Percentiles rank a stretch among this genome's conserved stretches.
These are phyloP conservation scores for Asterochloris erici DNA, from an alignment of 139 green algal genomes.

Conservation along the genomic window DNA sequence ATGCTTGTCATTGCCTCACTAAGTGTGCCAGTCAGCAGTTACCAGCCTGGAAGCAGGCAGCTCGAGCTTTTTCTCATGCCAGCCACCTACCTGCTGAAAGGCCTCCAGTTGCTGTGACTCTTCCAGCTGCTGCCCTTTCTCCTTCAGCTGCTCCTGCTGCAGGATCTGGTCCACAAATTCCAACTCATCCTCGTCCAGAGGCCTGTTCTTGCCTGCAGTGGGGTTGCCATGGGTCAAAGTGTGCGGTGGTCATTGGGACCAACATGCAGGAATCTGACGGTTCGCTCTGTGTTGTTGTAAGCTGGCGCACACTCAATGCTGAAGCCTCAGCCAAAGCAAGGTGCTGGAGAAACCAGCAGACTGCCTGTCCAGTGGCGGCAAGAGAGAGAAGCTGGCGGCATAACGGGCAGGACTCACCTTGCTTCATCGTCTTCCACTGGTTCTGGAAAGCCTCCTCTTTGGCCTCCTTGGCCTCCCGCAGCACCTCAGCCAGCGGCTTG, in stretches of 20 bases:
- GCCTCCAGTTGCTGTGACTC: constrained; percentile 57
- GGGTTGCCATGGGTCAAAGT: background rate
- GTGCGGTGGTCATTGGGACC: background rate
- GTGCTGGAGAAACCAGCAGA: background rate
- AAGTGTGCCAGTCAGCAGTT: no score
- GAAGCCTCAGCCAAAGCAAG: background rate
- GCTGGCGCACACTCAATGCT: background rate
- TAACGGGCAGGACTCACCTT: constrained; percentile 10
- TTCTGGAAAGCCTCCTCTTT: constrained; percentile 78
- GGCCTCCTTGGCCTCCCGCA: constrained; percentile 65
- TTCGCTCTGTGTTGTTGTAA: background rate
- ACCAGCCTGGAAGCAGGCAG: no score
- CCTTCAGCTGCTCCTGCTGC: constrained; percentile 26
- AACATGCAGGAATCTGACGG: background rate
- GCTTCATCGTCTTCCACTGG: constrained; percentile 80
- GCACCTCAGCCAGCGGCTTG: constrained; percentile 69
- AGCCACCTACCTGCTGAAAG: constrained; percentile 42
- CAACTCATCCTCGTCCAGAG: constrained; percentile 79
- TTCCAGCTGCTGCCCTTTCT: constrained; percentile 23
- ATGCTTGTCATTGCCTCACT: no score
- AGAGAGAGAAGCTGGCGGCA: background rate
- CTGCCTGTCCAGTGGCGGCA: background rate
- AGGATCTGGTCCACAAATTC: constrained; percentile 64
- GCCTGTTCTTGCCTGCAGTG: constrained; percentile 73
- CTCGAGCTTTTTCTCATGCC: background rate